Evolutionary conservation across 2,329 filamentous ascomycete genomes (phyloP), one percentile per base, ranked within the genome.

Genomic region (Colletotrichum salicis): DNA sequence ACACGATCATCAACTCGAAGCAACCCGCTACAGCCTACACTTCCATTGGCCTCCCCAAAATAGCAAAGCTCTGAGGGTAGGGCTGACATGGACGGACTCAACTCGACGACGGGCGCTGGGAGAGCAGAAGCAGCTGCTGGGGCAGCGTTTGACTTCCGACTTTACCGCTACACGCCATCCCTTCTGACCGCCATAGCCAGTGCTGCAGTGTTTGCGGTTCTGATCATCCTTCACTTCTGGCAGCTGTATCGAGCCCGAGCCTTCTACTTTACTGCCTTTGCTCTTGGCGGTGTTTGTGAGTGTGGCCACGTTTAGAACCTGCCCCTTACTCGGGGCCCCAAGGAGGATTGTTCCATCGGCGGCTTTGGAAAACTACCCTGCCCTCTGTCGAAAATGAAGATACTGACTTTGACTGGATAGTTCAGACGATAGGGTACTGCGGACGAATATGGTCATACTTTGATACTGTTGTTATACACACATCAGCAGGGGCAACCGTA

Each of bases 311-410:
- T 8, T 48, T 11, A 11, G 7, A 48, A 37, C 10, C 12, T 19
- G 6, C 15, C 27, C 29, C 45, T 10, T 12, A 22, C n/a, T 37
- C 15, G 19, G 19, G 10, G 19, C 10, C 19, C 41, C 41, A 19
- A 48, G 19, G 41, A 19, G 19, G 10, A 19, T 11, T 22, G 41
- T 48, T n/a, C 8, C 41, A 48, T 27, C 29, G 22, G 5, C 11
- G 24, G 24, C 22, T 27, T 27, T 27, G 24, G 10, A 54, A 11
- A 54, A 54, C 22, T 29, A 8, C 19, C 35, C 84, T 3, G 90
- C 89, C 75, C 91, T 92, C 89, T 86, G 10, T 92, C 89, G 29
- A 92, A 3, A n/a, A 7, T 48, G 41, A 22, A 48, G 8, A 15
- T 45, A 31, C 54, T 45, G 37, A 65, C 19, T 19, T 41, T 22